These are phyloP conservation scores for Cryphonectria naterciae DNA, from an alignment of 2,329 filamentous ascomycete species.

Conservation along the genomic window DNA sequence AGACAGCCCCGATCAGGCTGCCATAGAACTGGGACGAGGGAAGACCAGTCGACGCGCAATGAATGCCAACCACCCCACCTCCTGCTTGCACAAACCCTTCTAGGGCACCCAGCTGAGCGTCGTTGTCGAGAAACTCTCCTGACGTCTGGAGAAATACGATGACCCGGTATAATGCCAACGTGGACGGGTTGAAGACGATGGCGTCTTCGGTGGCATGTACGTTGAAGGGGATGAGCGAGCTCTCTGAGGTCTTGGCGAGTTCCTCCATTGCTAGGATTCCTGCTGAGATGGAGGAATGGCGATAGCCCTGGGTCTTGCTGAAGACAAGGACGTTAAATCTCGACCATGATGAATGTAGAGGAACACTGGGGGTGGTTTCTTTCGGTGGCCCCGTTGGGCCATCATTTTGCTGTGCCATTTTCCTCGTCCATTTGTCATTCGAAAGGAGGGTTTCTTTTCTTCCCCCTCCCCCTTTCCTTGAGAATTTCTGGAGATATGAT, in stretches of 20 bases:
- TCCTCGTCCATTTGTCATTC: not conserved
- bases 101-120: constrained; percentile 40
- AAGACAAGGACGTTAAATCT: constrained; percentile 43
- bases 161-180: constrained; percentile 40
- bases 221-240: constrained; percentile 35
- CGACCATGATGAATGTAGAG: not conserved
- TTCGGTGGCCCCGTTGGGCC: not conserved
- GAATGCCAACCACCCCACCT: constrained; percentile 46
- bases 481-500: too few relatives aligned
- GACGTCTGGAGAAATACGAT: constrained; percentile 46
- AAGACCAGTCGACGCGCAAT: constrained; percentile 44
- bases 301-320: constrained; percentile 43
- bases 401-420: not conserved
- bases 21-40: constrained; percentile 42
- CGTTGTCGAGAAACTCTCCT: constrained; percentile 42
- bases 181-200: constrained; percentile 36
- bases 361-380: not conserved
- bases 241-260: constrained; percentile 35
- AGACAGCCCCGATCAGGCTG: constrained; percentile 43
- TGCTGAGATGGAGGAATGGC: constrained; percentile 45
- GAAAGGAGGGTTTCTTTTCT: not conserved
- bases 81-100: constrained; percentile 40
- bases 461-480: not conserved
- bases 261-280: constrained; percentile 39
- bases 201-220: constrained; percentile 44